Conservation (phyloP, 805 yeast genomes). For the Hyphopichia homilentoma region DNA sequence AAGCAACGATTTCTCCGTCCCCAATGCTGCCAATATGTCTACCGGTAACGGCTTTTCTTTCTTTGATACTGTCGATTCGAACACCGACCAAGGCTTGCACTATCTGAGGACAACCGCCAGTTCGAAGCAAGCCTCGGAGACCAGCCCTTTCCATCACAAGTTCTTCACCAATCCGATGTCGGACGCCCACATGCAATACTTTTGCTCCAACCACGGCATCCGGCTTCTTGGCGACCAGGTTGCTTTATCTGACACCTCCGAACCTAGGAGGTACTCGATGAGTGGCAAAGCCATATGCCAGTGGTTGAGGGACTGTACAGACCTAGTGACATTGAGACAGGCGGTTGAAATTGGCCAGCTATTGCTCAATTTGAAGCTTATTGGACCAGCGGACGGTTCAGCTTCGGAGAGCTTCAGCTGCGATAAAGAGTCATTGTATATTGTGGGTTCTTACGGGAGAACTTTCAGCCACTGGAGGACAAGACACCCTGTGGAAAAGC, state of each 20-base stretch:
- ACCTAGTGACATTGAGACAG: slow-evolving; percentile 50
- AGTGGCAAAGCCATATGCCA: slow-evolving; percentile 78
- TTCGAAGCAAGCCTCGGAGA: not conserved
- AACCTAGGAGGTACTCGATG: slow-evolving; percentile 44
- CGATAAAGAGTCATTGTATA: slow-evolving; percentile 39
- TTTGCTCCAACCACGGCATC: slow-evolving; percentile 61
- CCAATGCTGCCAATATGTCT: not conserved
- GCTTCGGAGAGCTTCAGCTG: slow-evolving; percentile 21
- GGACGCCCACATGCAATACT: slow-evolving; percentile 77
- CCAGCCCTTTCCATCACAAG: slow-evolving; percentile 68
- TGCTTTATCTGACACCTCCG: slow-evolving; percentile 20
- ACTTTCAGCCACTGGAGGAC: no score
- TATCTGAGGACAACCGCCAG: not conserved
- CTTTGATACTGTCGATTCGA: not conserved
- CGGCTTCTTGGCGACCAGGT: slow-evolving; percentile 48
- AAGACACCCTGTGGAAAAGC: no score
- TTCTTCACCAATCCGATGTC: slow-evolving; percentile 89
- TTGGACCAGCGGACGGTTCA: slow-evolving; percentile 34
- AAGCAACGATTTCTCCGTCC: not conserved
- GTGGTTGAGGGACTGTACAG: slow-evolving; percentile 91
- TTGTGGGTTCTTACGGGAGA: slow-evolving; percentile 42
- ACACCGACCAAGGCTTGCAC: no score
- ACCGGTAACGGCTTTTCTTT: not conserved
- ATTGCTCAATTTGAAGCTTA: slow-evolving; percentile 44
- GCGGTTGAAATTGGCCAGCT: slow-evolving; percentile 51